phyloP scores from a whole-genome alignment of 768 basidiomycete genomes.

The Tylopilus plumbeoviolaceoides region DNA sequence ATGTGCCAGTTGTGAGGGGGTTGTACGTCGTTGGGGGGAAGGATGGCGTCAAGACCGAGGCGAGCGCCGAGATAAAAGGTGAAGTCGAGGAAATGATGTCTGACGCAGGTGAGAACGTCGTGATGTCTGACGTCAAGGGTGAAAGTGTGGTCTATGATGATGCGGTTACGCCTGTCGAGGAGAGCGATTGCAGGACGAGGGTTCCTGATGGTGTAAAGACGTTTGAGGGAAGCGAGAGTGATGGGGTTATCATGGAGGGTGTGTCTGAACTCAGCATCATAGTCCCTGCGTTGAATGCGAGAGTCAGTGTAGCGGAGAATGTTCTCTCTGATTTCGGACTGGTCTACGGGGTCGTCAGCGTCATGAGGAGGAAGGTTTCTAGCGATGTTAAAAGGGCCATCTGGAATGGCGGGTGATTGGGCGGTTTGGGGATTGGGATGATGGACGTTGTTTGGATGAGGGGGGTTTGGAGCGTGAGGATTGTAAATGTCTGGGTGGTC shows the following conservation, averaged over 20 bases:
- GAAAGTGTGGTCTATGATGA: not conserved
- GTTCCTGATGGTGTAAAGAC: not conserved
- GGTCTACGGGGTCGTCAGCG: not conserved
- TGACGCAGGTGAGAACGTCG: not conserved
- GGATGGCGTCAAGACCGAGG: not conserved
- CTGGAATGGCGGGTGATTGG: too few relatives aligned
- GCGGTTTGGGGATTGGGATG: too few relatives aligned
- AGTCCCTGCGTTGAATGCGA: not conserved
- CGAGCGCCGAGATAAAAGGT: not conserved
- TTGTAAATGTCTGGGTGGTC: too few relatives aligned
- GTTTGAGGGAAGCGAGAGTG: not conserved
- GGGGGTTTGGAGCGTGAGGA: too few relatives aligned
- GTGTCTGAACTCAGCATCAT: not conserved
- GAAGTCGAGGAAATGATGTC: not conserved
- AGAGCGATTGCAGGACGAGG: not conserved
- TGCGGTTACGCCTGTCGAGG: not conserved
- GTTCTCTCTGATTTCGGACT: not conserved
- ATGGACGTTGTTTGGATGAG: too few relatives aligned
- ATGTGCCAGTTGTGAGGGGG: not conserved
- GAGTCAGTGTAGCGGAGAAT: not conserved
- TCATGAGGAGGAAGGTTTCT: not conserved
- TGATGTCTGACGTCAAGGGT: not conserved
- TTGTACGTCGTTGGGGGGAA: not conserved
- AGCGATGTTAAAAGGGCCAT: not conserved
- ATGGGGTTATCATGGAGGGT: not conserved